Percentiles rank a stretch among this genome's conserved stretches.
phyloP scores from a whole-genome alignment of 768 basidiomycete species.

The Boletus tomentosulus region DNA sequence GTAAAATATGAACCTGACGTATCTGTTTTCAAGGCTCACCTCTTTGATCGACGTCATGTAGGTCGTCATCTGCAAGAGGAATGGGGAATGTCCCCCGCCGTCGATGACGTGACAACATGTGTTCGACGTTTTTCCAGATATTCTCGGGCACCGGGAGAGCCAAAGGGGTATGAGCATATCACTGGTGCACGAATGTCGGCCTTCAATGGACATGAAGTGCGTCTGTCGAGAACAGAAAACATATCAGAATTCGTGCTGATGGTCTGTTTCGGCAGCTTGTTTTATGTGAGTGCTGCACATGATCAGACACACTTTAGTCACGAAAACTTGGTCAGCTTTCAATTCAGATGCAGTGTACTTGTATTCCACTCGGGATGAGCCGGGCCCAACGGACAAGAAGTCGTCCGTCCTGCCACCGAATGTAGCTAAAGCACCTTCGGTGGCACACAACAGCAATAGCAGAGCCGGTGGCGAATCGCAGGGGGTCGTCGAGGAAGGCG shows the following conservation, averaged over 20 bases:
- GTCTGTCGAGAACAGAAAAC: constrained; percentile 2
- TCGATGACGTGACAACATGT: constrained; percentile 63
- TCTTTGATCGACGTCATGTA: constrained; percentile 78
- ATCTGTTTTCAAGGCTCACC: constrained; percentile 21
- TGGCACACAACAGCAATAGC: background rate
- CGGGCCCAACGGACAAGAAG: constrained; percentile 26
- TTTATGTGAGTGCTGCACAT: constrained; percentile 45
- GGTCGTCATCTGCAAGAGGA: constrained; percentile 58
- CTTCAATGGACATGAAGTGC: constrained; percentile 72
- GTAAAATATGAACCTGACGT: background rate
- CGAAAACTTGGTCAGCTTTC: constrained; percentile 48
- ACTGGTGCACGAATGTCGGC: constrained; percentile 72
- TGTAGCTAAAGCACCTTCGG: background rate
- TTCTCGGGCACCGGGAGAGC: constrained; percentile 32
- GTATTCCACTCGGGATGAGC: constrained; percentile 68
- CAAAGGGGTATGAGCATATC: constrained; percentile 52
- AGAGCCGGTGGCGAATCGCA: constrained; percentile 5
- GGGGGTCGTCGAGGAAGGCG: constrained; percentile 12
- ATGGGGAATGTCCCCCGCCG: constrained; percentile 58
- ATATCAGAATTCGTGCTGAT: constrained; percentile 9
- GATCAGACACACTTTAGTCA: constrained; percentile 1
- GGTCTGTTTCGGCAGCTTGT: constrained; percentile 43
- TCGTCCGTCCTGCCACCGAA: constrained; percentile 30
- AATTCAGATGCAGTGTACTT: constrained; percentile 69
- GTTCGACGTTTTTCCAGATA: constrained; percentile 73